Conservation (phyloP, 2,329 filamentous ascomycete genomes). For the Aspergillus versicolor region DNA sequence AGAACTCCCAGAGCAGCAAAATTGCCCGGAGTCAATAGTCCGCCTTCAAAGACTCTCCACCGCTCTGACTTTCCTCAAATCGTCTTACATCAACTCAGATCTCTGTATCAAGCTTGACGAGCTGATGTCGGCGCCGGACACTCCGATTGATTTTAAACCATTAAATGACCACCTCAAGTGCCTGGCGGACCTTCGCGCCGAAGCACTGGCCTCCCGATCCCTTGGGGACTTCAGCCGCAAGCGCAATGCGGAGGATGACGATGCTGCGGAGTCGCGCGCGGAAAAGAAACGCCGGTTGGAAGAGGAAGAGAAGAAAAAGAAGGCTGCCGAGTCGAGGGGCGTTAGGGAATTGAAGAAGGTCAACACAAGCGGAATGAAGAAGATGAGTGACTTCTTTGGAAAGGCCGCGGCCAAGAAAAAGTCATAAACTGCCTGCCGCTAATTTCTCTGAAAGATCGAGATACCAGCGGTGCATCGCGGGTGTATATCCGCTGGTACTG, state of each 20-base stretch:
- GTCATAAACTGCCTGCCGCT: constrained; percentile 19
- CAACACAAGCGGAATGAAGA: constrained; percentile 91
- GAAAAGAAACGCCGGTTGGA: constrained; percentile 85
- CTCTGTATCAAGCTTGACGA: constrained; percentile 40
- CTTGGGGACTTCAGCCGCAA: constrained; percentile 47
- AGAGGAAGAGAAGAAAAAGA: constrained; percentile 84
- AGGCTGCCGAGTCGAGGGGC: constrained; percentile 70
- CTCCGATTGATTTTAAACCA: constrained; percentile 65
- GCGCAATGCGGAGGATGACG: constrained; percentile 43
- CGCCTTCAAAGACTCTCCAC: constrained; percentile 51
- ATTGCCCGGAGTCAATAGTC: constrained; percentile 36
- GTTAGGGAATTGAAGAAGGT: constrained; percentile 85
- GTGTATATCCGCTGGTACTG: not conserved
- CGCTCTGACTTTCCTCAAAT: constrained; percentile 50
- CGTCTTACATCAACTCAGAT: constrained; percentile 47
- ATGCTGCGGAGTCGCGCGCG: constrained; percentile 51
- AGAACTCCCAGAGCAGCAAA: constrained; percentile 22
- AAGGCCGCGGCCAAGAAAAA: constrained; percentile 53
- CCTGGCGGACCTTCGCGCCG: constrained; percentile 66
- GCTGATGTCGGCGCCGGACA: constrained; percentile 36
- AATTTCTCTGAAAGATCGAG: not conserved
- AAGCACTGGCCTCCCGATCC: constrained; percentile 69
- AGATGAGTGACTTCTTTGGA: constrained; percentile 90
- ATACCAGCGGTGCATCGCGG: not conserved
- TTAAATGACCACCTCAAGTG: constrained; percentile 69